These are phyloP conservation scores for Tetratostichococcus sp. DNA, from an alignment of 139 green algal genomes.

Conservation along the genomic window DNA sequence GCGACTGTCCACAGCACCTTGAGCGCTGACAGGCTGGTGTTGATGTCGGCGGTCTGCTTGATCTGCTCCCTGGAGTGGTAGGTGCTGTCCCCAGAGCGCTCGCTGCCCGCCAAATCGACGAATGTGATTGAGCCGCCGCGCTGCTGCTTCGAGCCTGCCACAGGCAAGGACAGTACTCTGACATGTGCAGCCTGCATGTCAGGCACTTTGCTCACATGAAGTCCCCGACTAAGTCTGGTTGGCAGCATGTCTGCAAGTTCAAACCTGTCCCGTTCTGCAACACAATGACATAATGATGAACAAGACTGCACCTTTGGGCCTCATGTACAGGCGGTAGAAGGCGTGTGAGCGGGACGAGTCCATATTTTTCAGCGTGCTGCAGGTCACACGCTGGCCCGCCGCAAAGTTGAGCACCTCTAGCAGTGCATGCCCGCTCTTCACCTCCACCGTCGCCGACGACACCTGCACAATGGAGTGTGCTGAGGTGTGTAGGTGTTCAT, in stretches of 20 bases:
- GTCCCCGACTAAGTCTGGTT: too few relatives aligned
- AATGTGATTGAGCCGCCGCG: background rate
- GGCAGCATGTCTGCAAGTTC: too few relatives aligned
- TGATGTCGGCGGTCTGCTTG: background rate
- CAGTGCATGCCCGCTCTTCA: background rate
- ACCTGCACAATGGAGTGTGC: background rate
- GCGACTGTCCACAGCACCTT: too few relatives aligned
- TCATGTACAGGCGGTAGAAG: constrained; percentile 1
- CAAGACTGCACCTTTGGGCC: too few relatives aligned
- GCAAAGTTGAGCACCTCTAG: background rate
- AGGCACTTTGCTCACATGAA: too few relatives aligned
- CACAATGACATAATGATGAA: too few relatives aligned
- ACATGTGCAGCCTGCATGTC: too few relatives aligned
- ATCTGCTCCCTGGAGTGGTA: background rate
- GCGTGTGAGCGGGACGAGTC: background rate
- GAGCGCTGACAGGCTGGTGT: background rate
- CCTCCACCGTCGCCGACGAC: background rate
- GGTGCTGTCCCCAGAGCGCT: background rate
- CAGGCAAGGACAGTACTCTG: too few relatives aligned
- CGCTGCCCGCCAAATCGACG: background rate
- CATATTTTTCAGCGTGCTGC: background rate
- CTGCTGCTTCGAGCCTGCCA: background rate
- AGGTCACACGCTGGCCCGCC: background rate
- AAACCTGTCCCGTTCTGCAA: too few relatives aligned
- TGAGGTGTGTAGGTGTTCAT: too few relatives aligned